Percentiles rank a stretch among this genome's conserved stretches.
phyloP scores from a whole-genome alignment of 345 rosid species.

The Xanthoceras sorbifolium region DNA sequence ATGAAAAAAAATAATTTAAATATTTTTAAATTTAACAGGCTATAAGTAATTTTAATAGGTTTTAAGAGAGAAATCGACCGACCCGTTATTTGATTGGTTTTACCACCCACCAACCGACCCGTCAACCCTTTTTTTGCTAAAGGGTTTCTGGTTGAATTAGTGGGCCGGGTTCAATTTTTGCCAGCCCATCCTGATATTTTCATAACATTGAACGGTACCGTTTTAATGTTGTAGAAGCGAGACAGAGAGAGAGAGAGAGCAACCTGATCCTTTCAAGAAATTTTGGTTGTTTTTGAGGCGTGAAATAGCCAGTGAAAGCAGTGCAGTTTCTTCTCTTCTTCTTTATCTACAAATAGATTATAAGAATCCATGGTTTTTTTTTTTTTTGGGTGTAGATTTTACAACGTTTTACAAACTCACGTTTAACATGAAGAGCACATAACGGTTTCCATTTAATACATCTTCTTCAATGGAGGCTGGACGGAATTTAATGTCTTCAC shows the following conservation, averaged over 20 bases:
- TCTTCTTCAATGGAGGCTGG: slow-evolving; percentile 61
- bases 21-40: no score
- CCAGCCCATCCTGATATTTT: neutral
- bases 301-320: slow-evolving; percentile 15
- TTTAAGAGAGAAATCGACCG: no score
- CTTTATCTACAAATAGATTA: neutral
- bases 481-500: slow-evolving; percentile 59
- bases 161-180: no score
- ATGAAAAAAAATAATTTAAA: no score
- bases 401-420: neutral
- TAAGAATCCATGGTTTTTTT: neutral
- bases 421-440: neutral
- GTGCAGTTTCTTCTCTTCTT: slow-evolving; percentile 3
- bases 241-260: neutral
- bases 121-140: no score
- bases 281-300: slow-evolving; percentile 20
- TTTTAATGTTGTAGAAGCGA: neutral
- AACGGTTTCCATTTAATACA: neutral
- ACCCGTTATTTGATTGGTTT: no score
- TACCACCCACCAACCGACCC: no score
- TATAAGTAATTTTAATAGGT: no score
- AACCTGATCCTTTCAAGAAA: slow-evolving; percentile 28
- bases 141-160: no score
- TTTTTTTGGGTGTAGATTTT: neutral
- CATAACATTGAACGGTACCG: neutral